Evolutionary conservation across 306 rosid species (phyloP), one percentile per base, ranked within the genome.

Genomic region (Urtica urens): DNA sequence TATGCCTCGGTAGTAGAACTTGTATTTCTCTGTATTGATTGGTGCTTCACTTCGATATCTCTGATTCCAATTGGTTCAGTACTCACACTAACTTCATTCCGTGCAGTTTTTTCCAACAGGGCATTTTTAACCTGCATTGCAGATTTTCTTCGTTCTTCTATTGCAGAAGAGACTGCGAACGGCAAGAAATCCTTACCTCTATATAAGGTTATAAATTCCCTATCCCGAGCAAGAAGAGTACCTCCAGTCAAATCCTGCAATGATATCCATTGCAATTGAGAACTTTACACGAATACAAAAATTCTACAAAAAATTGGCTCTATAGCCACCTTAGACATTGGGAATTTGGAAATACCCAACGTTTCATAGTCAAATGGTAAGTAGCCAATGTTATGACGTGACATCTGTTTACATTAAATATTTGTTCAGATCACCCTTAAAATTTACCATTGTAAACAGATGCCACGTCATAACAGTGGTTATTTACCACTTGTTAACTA

Each of bases 161-260:
- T 81, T 65, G 97, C 95, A 53, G 90, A 72, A 30, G 95, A 84
- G 65, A 78, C 97, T 43, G 80, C 82, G 57, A 68, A 46, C 16
- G 90, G 97, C 68, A 88, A 72, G 65, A 78, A 88, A 60, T 84
- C 97, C 51, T 88, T 88, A 71, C 95, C 97, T 63, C 97, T 77
- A 53, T 84, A 88, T 5, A 88, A 69, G 65, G 64, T 73, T 47
- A 88, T 70, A 67, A 84, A 75, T 52, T 88, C 90, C 55, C 57
- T 77, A 68, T 83, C 83, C 55, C 95, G 88, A 55, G 95, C 65
- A 70, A 88, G 78, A 52, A 88, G 79, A 60, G 70, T 68, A 55
- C 95, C 97, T 48, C 93, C 97, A 55, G 97, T 88, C 67, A 88
- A 72, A 53, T 66, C 28, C 97, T 88, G 90, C 71, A 55, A 57